Evolutionary conservation across 179 eudicot species (phyloP).

Genomic region (Actinidia chinensis): DNA sequence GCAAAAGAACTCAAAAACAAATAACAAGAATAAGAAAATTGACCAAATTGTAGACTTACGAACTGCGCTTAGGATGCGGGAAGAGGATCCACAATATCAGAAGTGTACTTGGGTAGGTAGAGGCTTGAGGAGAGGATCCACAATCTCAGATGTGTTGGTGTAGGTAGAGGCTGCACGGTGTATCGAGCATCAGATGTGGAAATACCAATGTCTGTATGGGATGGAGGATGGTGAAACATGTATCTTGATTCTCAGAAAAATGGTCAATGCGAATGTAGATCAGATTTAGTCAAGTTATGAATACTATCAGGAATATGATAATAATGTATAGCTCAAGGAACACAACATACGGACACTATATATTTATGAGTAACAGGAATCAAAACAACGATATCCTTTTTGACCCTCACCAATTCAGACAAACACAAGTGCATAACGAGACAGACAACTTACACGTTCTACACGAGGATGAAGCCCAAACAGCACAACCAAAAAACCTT

Average conservation of each 20-base stretch:
- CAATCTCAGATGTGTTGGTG: not conserved
- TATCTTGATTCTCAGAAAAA: not conserved
- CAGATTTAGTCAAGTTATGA: not conserved
- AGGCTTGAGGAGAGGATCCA: not conserved
- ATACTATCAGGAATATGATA: not conserved
- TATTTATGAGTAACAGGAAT: not conserved
- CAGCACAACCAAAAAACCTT: no score
- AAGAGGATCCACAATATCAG: not conserved
- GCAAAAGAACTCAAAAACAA: no score
- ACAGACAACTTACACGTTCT: not conserved
- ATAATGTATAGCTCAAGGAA: no score
- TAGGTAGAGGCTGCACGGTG: not conserved
- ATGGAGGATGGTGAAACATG: not conserved
- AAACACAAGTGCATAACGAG: not conserved
- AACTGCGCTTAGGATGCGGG: not conserved
- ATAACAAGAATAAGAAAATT: not conserved
- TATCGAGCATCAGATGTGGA: no score
- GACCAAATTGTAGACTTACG: not conserved
- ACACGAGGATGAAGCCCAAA: slow-evolving; percentile 6
- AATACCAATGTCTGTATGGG: not conserved
- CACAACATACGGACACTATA: slow-evolving; percentile 3
- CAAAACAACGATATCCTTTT: no score
- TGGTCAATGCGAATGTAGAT: slow-evolving; percentile 6
- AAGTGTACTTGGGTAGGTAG: not conserved
- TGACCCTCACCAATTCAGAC: not conserved